Evolutionary conservation across 371 early-diverging fungal species (phyloP).

Genomic region (Mucor sp.): DNA sequence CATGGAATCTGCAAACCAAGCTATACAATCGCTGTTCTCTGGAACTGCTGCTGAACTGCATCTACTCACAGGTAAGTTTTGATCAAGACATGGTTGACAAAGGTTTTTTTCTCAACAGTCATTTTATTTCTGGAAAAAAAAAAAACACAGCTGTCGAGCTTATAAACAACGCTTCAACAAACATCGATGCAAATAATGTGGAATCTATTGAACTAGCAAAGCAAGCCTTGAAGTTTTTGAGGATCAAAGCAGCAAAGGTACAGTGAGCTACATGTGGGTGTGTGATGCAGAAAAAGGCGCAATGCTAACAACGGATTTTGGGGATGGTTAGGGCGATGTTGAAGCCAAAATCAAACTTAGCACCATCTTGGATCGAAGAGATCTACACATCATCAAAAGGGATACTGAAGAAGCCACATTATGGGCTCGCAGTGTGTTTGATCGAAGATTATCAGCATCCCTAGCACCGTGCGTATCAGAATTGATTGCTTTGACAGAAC

Average conservation of each 20-base stretch:
- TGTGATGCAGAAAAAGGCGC: background rate
- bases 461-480: slow-evolving; percentile 30
- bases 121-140: background rate
- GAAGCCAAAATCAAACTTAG: slow-evolving; percentile 51
- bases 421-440: slow-evolving; percentile 51
- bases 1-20: slow-evolving; percentile 17
- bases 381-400: background rate
- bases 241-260: slow-evolving; percentile 39
- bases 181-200: background rate
- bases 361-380: slow-evolving; percentile 30
- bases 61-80: slow-evolving; percentile 23
- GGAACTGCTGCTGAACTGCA: slow-evolving; percentile 22
- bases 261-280: background rate
- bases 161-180: slow-evolving; percentile 12
- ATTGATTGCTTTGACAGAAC: slow-evolving; percentile 17
- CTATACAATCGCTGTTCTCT: slow-evolving; percentile 20
- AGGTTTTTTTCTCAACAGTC: background rate
- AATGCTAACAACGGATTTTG: background rate
- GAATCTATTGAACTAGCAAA: slow-evolving; percentile 13
- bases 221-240: slow-evolving; percentile 26
- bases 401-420: slow-evolving; percentile 41
- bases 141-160: slow-evolving; percentile 24
- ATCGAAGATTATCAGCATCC: slow-evolving; percentile 42
- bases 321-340: slow-evolving; percentile 36
- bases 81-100: background rate